These are phyloP conservation scores for Jaenimonas drosophilae DNA, from an alignment of 208 protist species.

Conservation along the genomic window DNA sequence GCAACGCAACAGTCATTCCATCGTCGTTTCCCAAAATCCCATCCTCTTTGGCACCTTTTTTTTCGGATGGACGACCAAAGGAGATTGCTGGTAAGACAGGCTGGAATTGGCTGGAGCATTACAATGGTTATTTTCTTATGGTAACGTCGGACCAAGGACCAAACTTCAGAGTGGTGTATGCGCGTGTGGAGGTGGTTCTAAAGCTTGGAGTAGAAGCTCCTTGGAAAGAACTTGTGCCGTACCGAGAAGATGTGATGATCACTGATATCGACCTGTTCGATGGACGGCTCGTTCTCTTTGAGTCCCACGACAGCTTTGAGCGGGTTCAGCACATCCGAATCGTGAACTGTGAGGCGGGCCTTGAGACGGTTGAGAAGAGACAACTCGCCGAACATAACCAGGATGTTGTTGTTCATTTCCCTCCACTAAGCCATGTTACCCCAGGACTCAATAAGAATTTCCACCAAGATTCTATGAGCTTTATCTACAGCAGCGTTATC, in stretches of 20 bases:
- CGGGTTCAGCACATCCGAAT: conserved; percentile 76
- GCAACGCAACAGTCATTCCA: conserved; percentile 66
- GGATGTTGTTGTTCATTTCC: conserved; percentile 86
- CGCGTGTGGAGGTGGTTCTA: conserved; percentile 72
- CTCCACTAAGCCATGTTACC: conserved; percentile 54
- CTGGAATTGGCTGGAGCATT: conserved; percentile 88
- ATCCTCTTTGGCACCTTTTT: conserved; percentile 48
- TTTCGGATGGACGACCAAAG: conserved; percentile 47
- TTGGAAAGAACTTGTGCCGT: conserved; percentile 84
- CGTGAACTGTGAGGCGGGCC: conserved; percentile 63
- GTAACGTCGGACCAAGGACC: conserved; percentile 75
- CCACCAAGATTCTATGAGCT: conserved; percentile 78
- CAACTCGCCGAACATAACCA: too few relatives aligned
- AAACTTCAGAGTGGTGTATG: conserved; percentile 76
- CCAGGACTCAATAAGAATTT: conserved; percentile 89
- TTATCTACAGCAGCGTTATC: conserved; percentile 80
- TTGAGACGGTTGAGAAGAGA: conserved; percentile 32
- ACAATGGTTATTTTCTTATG: conserved; percentile 79
- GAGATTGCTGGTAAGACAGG: conserved; percentile 67
- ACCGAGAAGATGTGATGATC: conserved; percentile 75
- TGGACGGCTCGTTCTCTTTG: conserved; percentile 60
- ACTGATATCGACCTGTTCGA: conserved; percentile 84
- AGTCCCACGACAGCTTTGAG: conserved; percentile 81
- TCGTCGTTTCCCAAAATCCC: conserved; percentile 79
- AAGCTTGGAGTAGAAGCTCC: conserved; percentile 33